Conservation (phyloP, 192 early-diverging fungal species). For the Pilobolus umbonatus region DNA sequence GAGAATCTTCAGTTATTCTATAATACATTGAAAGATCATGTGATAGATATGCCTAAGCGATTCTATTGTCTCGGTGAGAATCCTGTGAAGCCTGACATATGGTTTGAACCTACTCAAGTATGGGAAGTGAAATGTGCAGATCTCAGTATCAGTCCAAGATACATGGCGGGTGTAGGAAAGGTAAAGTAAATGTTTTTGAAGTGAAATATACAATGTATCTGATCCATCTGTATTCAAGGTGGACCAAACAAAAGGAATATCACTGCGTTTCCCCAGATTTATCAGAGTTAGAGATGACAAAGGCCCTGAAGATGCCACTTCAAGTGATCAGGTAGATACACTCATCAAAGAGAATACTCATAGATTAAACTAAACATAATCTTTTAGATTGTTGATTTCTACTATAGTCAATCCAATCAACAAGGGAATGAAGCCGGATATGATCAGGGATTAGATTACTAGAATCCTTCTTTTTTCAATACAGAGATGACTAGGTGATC, state of each 20-base stretch:
- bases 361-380: too few species aligned
- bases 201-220: too few species aligned
- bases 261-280: slow-evolving; percentile 96
- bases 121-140: slow-evolving; percentile 99
- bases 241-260: slow-evolving; percentile 85
- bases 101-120: slow-evolving; percentile 89
- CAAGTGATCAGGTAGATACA: slow-evolving; percentile 81
- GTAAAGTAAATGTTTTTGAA: slow-evolving; percentile 45
- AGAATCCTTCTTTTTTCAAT: too few species aligned
- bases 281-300: slow-evolving; percentile 96
- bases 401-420: slow-evolving; percentile 10
- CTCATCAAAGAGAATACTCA: slow-evolving; percentile 44
- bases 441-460: slow-evolving; percentile 18
- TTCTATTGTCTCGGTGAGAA: slow-evolving; percentile 81
- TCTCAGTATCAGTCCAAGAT: slow-evolving; percentile 91
- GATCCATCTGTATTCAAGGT: too few species aligned
- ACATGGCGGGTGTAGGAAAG: slow-evolving; percentile 83
- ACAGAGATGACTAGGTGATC: too few species aligned
- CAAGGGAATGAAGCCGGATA: background rate
- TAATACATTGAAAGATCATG: slow-evolving; percentile 68
- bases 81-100: slow-evolving; percentile 84
- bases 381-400: slow-evolving; percentile 10
- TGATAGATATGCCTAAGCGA: slow-evolving; percentile 65
- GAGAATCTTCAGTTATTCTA: slow-evolving; percentile 72
- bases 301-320: slow-evolving; percentile 86